These are phyloP conservation scores for Coemansia sp. DNA, from an alignment of 192 early-diverging fungal genomes.

Conservation along the genomic window DNA sequence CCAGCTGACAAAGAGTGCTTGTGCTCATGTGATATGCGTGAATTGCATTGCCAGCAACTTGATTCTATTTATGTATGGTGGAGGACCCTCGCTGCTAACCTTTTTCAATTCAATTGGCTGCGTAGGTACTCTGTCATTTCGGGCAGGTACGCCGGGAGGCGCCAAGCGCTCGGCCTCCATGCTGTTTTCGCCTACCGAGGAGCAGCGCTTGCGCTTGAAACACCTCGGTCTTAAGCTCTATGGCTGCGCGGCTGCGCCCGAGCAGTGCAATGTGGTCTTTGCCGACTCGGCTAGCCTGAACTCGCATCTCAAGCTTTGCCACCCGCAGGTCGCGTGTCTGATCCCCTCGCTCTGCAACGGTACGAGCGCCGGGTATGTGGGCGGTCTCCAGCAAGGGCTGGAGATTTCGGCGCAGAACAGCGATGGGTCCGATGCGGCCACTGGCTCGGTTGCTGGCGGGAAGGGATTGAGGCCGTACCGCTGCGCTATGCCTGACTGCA, in stretches of 20 bases:
- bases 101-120: neutral
- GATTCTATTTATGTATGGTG: neutral
- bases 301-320: constrained; percentile 48
- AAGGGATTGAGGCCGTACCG: constrained; percentile 57
- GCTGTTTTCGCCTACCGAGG: constrained; percentile 51
- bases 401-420: neutral
- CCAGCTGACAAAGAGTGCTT: neutral
- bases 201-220: constrained; percentile 49
- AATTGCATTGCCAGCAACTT: neutral
- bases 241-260: constrained; percentile 47
- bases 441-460: neutral
- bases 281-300: constrained; percentile 41
- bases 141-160: constrained; percentile 3
- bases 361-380: neutral
- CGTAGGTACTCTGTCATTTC: constrained; percentile 5
- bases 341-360: constrained; percentile 42
- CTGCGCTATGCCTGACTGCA: constrained; percentile 65
- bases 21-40: neutral
- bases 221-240: constrained; percentile 48
- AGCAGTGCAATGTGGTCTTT: constrained; percentile 39
- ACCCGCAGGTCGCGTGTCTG: constrained; percentile 27
- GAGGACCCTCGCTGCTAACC: neutral
- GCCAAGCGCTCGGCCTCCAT: constrained; percentile 49
- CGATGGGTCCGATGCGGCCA: neutral
- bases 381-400: neutral